Evolutionary conservation across 257 asterid species (phyloP), one percentile per base, ranked within the genome.

Genomic region (Lycium ferocissimum): DNA sequence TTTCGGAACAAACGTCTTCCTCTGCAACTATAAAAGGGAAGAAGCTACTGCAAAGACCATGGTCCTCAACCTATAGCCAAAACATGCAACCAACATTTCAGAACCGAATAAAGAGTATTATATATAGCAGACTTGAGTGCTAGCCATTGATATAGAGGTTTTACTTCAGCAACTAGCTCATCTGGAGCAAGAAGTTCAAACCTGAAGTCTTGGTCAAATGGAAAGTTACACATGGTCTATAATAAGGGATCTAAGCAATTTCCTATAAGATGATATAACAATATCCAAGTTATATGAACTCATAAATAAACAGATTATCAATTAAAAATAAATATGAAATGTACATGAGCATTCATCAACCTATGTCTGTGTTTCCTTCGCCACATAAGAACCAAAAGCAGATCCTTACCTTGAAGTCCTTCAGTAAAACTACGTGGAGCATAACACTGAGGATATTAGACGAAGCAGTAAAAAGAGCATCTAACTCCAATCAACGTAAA

Each of bases 11-110:
- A 70, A 93, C 94, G 59, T 94, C 98, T 86, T 92, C 90, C 89
- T 96, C 97, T 2, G 95, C 98, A 26, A 96, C 99, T 72, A 96
- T 94, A 91, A 96, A 96, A 8, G 99, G 98, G 85, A 94, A 94
- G 93, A 94, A 94, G 94, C 98, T 93, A 95, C 97, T 90, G 89
- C 94, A 89, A n/a, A 96, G 90, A 79, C 94, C 93, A 43, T 90
- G 89, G 88, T 96, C 99, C 86, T 96, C 99, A 63, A 96, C 93
- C 98, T 96, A 88, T 96, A 88, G 63, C 40, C 82, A 81, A 49
- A 51, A 69, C 37, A 73, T 40, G 58, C 17, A 73, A 51, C 59
- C 80, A 17, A 81, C 49, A 62, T n/a, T 81, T 59, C 14, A 61
- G 84, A 81, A 62, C 8, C 33, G 20, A 62, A 49, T 7, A 47